Percentiles rank a stretch among this genome's conserved stretches.
These are phyloP conservation scores for Fusarium continuum DNA, from an alignment of 2,329 filamentous ascomycete genomes.

Conservation along the genomic window DNA sequence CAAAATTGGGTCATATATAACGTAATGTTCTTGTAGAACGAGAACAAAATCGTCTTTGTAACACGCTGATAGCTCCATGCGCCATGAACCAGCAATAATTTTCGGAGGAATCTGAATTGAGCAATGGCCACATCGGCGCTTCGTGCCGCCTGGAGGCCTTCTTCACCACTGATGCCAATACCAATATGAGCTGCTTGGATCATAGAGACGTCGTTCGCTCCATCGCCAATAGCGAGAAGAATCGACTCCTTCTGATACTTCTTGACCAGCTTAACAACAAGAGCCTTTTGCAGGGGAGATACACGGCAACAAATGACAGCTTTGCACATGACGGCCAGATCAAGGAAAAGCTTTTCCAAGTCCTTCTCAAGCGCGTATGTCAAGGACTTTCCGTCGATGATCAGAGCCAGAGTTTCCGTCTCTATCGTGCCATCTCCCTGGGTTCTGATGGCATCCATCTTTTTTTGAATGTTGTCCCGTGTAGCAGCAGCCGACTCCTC, in stretches of 20 bases:
- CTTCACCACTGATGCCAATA: conserved; percentile 94
- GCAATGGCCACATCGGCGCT: conserved; percentile 96
- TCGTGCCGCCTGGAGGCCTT: conserved; percentile 94
- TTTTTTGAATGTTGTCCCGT: conserved; percentile 90
- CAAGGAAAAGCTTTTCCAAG: conserved; percentile 90
- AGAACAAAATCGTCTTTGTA: conserved; percentile 96
- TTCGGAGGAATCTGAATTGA: conserved; percentile 94
- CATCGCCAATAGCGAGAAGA: conserved; percentile 94
- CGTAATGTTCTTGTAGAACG: conserved; percentile 99
- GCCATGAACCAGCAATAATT: conserved; percentile 92
- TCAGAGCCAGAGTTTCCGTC: conserved; percentile 85
- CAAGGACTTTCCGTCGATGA: conserved; percentile 96
- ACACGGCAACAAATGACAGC: conserved; percentile 99
- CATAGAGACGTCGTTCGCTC: conserved; percentile 99
- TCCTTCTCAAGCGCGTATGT: conserved; percentile 94
- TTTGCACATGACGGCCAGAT: conserved; percentile 94
- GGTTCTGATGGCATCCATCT: conserved; percentile 86
- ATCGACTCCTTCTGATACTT: conserved; percentile 88
- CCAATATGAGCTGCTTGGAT: conserved; percentile 98
- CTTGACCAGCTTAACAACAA: conserved; percentile 98
- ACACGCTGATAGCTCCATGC: conserved; percentile 98
- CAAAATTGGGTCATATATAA: conserved; percentile 99
- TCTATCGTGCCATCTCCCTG: conserved; percentile 81
- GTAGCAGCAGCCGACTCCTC: conserved; percentile 84
- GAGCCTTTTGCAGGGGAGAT: conserved; percentile 93